A percentile compares a stretch with the other conserved stretches of the same genome.
Conservation (phyloP, 257 asterid species). For the Fraxinus anomala region DNA sequence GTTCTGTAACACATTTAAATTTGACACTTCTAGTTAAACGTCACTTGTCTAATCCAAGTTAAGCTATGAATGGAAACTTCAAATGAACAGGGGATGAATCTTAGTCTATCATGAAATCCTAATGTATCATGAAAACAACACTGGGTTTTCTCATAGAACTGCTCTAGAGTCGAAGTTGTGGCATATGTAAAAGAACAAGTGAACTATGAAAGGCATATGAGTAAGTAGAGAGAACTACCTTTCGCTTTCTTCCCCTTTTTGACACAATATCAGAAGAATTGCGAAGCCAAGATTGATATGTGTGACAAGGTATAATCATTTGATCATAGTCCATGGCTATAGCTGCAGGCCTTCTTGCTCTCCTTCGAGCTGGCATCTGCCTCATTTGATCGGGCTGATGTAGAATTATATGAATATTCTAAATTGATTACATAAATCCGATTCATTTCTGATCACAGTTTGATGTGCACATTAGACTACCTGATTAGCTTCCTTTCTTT, state of each 20-base stretch:
- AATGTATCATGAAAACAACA: conserved; percentile 1
- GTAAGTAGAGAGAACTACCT: conserved; percentile 39
- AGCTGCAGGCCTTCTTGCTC: conserved; percentile 46
- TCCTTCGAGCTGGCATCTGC: conserved; percentile 46
- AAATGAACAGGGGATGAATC: conserved; percentile 13
- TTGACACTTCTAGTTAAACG: conserved; percentile 8
- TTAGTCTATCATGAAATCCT: background rate
- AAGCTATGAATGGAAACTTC: conserved; percentile 2
- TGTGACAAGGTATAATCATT: conserved; percentile 70
- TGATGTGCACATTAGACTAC: conserved; percentile 38
- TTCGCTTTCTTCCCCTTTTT: conserved; percentile 53
- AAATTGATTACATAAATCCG: conserved; percentile 10
- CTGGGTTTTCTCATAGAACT: conserved; percentile 1
- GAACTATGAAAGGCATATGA: conserved; percentile 22
- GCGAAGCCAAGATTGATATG: conserved; percentile 84
- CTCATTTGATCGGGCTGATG: conserved; percentile 41
- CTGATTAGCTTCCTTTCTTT: conserved; percentile 50
- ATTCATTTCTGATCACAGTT: background rate
- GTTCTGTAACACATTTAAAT: conserved; percentile 42
- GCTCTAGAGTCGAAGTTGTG: conserved; percentile 5
- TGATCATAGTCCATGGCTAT: conserved; percentile 62
- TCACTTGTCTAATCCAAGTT: conserved; percentile 26
- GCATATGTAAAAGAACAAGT: conserved; percentile 15
- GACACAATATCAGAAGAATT: conserved; percentile 57
- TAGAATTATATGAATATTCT: conserved; percentile 24